Percentiles rank a stretch among this genome's conserved stretches.
These are phyloP conservation scores for rapeseed (Brassica napus) DNA, from an alignment of 345 rosid species.

Conservation along the genomic window Da-Ae NC_063450.1:41507001-41507500, in stretches of 20 bases:
- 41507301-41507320: conserved; percentile 42
- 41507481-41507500: conserved; percentile 33
- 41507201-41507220: conserved; percentile 19
- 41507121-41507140: conserved; percentile 15
- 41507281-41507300: conserved; percentile 29
- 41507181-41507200: conserved; percentile 15
- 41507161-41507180: conserved; percentile 28
- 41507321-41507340: conserved; percentile 50
- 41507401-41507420: conserved; percentile 45
- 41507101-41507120: conserved; percentile 31
- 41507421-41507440: neutral
- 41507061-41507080: conserved; percentile 51
- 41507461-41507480: conserved; percentile 30
- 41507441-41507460: neutral
- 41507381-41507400: conserved; percentile 37
- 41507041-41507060: conserved; percentile 42
- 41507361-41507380: conserved; percentile 38
- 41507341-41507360: conserved; percentile 34
- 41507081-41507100: conserved; percentile 54
- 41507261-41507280: conserved; percentile 39
- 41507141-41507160: conserved; percentile 25
- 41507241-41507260: conserved; percentile 71
- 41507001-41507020: neutral
- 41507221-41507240: conserved; percentile 57
- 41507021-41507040: conserved; percentile 10